Conservation (phyloP, 2,329 filamentous ascomycete genomes). For the Fusarium lateritium region DNA sequence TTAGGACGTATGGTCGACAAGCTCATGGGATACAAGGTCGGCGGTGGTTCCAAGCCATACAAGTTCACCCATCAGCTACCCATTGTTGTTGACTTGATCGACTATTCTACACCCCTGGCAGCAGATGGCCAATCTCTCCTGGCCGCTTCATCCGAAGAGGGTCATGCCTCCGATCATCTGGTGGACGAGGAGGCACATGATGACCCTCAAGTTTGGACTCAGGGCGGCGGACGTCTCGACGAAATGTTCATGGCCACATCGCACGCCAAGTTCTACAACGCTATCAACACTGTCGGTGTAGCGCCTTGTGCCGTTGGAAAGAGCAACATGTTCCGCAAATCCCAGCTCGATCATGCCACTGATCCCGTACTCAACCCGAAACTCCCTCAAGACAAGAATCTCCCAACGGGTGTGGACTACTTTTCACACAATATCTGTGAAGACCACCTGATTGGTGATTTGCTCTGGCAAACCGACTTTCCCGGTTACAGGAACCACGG, state of each 20-base stretch:
- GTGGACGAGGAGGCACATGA: constrained; percentile 39
- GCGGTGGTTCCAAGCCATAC: constrained; percentile 70
- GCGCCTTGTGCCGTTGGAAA: constrained; percentile 97
- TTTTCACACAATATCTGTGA: constrained; percentile 98
- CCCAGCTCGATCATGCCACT: constrained; percentile 85
- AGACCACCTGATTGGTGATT: constrained; percentile 94
- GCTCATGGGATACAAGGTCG: constrained; percentile 76
- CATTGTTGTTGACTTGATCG: constrained; percentile 81
- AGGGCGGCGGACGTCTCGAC: constrained; percentile 86
- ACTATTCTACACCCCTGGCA: constrained; percentile 44
- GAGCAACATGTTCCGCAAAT: constrained; percentile 97
- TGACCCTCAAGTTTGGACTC: constrained; percentile 52
- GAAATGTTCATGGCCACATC: constrained; percentile 95
- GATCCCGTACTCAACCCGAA: constrained; percentile 63
- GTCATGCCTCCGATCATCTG: constrained; percentile 37
- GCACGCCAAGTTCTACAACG: constrained; percentile 97
- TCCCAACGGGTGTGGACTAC: constrained; percentile 83
- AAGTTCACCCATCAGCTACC: constrained; percentile 98
- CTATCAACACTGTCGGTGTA: constrained; percentile 92
- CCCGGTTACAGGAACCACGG: constrained; percentile 83
- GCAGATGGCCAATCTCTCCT: constrained; percentile 51
- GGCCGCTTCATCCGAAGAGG: constrained; percentile 53
- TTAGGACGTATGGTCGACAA: constrained; percentile 91
- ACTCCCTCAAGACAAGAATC: constrained; percentile 57
- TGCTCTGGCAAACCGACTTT: constrained; percentile 82